phyloP scores from a whole-genome alignment of 805 yeast species.

The Candida insectalens region DNA sequence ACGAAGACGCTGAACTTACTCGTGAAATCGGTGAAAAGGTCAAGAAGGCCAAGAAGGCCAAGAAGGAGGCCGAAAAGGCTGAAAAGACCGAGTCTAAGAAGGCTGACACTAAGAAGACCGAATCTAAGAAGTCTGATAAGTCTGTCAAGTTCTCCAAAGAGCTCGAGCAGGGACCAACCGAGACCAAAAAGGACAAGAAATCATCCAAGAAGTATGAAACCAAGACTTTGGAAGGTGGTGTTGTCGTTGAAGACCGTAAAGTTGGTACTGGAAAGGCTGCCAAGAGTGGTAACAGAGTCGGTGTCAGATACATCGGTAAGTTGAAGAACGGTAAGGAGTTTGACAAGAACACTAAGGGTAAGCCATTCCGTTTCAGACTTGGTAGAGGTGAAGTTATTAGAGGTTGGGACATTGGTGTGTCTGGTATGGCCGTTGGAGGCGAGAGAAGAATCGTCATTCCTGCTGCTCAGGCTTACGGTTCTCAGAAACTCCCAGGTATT shows the following conservation, averaged over 20 bases:
- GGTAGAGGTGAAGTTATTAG: constrained; percentile 98
- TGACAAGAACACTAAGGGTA: constrained; percentile 95
- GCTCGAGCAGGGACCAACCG: constrained; percentile 90
- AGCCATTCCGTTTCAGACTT: constrained; percentile 83
- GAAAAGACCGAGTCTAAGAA: constrained; percentile 20
- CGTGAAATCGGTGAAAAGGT: constrained; percentile 10
- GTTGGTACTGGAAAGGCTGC: constrained; percentile 83
- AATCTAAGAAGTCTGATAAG: constrained; percentile 37
- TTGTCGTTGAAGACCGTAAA: constrained; percentile 85
- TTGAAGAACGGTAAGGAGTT: constrained; percentile 92
- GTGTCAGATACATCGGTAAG: constrained; percentile 97
- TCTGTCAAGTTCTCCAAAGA: constrained; percentile 84
- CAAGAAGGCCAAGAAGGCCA: constrained; percentile 22
- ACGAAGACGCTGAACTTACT: constrained; percentile 16
- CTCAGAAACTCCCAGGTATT: constrained; percentile 88
- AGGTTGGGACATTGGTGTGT: constrained; percentile 98
- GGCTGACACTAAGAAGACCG: constrained; percentile 18
- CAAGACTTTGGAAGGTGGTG: constrained; percentile 86
- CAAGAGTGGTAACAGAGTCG: constrained; percentile 82
- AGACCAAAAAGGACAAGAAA: constrained; percentile 18
- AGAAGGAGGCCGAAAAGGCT: constrained; percentile 19
- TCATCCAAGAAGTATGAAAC: constrained; percentile 61
- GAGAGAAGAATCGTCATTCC: constrained; percentile 97
- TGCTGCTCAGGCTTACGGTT: constrained; percentile 94
- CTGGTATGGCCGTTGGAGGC: constrained; percentile 98